Evolutionary conservation across 192 early-diverging fungal genomes (phyloP), one percentile per base, ranked within the genome.

Genomic region (Coemansia sp.): DNA sequence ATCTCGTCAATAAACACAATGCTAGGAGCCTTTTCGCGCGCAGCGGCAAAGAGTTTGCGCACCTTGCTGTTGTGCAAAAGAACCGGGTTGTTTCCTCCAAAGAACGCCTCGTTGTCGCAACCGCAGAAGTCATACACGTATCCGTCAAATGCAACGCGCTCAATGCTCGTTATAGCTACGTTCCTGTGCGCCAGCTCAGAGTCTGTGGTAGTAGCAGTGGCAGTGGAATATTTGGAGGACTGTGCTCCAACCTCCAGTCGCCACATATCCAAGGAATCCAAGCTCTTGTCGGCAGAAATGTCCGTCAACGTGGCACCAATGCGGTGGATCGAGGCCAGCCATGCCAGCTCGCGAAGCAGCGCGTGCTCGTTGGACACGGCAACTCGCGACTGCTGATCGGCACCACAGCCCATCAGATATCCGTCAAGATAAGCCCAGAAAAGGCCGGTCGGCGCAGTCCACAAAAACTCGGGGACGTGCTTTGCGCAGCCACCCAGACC

Each of bases 1-100:
- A 99, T 81, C 65, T 99, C 97, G 72, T 99, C 97, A 66, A 99
- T 98, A 73, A 99, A 99, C 7, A 99, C 87, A 46, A 92, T 93
- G 62, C 86, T 86, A 11, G 91, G 91, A 8, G 91, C 80, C 38
- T 87, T 81, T 11, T 77, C 60, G 27, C 87, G 81, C 15, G 91
- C 91, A 5, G 87, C 86, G 19, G 89, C 80, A 78, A 81, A 80
- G 36, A 80, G 62, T 41, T 55, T 53, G 10, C 78, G 64, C 24
- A 80, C 57, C 38, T 70, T 71, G 55, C 78, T 74, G 67, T 76
- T 76, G 58, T 76, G 72, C 19, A 76, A 80, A 10, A 67, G 56
- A 53, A 67, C 66, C 2, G 72, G 57, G 46, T 64, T 76, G 41
- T 69, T 60, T 43, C 72, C 72, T 43, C 72, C 72, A 62, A 76